Conservation (phyloP, 2,329 filamentous ascomycete species). For the Fusarium temperatum region DNA sequence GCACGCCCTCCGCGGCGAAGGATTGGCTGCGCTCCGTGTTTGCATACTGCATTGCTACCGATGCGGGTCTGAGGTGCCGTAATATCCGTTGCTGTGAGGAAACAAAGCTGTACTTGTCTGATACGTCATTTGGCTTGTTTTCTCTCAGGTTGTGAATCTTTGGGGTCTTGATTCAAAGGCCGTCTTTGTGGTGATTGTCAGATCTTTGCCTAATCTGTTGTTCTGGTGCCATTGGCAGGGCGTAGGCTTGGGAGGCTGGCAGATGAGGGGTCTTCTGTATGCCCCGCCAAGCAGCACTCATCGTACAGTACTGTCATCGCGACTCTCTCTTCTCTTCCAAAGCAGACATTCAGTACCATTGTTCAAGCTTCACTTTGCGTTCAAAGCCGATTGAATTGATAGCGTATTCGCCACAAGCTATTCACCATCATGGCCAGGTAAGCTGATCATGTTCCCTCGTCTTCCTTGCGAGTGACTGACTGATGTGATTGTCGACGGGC, state of each 20-base stretch:
- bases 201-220: background rate
- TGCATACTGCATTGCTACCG: background rate
- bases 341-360: no score
- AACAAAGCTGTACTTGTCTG: background rate
- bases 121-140: background rate
- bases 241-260: background rate
- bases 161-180: background rate
- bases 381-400: background rate
- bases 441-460: background rate
- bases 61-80: background rate
- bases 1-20: background rate
- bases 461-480: background rate
- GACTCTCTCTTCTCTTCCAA: background rate
- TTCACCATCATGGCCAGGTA: background rate
- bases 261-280: background rate
- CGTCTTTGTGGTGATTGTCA: background rate
- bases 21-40: background rate
- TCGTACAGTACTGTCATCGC: no score
- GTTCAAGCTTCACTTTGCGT: background rate
- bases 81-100: background rate
- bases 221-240: background rate
- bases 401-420: background rate
- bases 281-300: background rate
- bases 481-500: no score
- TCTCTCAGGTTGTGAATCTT: background rate